Conservation (phyloP, 805 yeast species). For the Spathaspora arborariae region DNA sequence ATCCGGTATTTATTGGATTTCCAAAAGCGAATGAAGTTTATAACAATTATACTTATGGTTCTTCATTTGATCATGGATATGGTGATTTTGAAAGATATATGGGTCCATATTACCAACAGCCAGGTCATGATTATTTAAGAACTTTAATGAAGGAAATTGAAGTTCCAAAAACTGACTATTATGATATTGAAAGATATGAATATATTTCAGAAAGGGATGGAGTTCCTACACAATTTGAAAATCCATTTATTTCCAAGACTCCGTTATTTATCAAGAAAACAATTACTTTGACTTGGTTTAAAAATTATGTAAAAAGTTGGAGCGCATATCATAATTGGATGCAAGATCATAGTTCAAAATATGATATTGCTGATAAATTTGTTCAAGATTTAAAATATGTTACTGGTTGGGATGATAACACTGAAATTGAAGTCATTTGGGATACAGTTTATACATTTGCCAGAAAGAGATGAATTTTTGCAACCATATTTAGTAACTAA, state of each 20-base stretch:
- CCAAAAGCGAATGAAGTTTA: constrained; percentile 55
- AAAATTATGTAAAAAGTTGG: constrained; percentile 32
- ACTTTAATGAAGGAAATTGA: constrained; percentile 37
- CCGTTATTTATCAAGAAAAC: constrained; percentile 10
- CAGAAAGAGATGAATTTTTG: constrained; percentile 13
- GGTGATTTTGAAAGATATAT: constrained; percentile 38
- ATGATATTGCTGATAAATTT: constrained; percentile 48
- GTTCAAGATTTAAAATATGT: constrained; percentile 38
- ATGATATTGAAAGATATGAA: constrained; percentile 21
- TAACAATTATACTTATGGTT: constrained; percentile 45
- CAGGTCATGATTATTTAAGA: constrained; percentile 41
- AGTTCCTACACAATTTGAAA: neutral
- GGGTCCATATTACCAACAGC: constrained; percentile 47
- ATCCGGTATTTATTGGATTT: constrained; percentile 54
- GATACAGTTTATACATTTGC: constrained; percentile 55
- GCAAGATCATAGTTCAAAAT: constrained; percentile 25
- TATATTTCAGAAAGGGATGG: constrained; percentile 18
- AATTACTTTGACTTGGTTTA: constrained; percentile 16
- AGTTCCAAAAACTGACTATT: constrained; percentile 22
- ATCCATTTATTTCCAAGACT: neutral
- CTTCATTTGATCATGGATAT: constrained; percentile 14
- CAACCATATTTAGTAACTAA: neutral
- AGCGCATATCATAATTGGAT: constrained; percentile 38
- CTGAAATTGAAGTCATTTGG: constrained; percentile 46
- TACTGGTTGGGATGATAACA: constrained; percentile 46